These are phyloP conservation scores for Chlamydomonas reinhardtii DNA, from an alignment of 163 green algal genomes.

Conservation along the genomic window DNA sequence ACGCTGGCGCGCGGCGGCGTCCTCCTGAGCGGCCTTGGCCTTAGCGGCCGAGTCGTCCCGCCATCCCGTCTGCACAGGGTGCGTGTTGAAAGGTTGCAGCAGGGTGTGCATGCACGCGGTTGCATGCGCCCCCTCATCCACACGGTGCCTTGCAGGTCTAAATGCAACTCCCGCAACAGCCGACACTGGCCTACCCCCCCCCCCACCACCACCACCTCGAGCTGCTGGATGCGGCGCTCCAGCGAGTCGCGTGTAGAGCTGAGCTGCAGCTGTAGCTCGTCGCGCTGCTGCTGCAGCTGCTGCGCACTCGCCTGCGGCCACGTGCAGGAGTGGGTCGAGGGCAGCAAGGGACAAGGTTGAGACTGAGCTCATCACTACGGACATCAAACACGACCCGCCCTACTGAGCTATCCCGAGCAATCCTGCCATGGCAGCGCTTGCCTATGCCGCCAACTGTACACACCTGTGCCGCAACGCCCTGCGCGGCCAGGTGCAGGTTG, in stretches of 20 bases:
- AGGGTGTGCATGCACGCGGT: no score
- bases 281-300: conserved; percentile 36
- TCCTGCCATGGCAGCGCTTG: no score
- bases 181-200: no score
- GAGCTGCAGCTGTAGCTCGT: conserved; percentile 40
- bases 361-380: no score
- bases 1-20: neutral
- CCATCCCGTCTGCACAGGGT: neutral
- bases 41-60: conserved; percentile 11
- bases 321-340: no score
- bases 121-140: no score
- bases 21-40: conserved; percentile 5
- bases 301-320: conserved; percentile 22
- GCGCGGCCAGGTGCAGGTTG: conserved; percentile 38
- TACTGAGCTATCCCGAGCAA: no score
- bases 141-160: no score
- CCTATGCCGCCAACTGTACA: neutral
- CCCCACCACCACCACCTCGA: conserved; percentile 6
- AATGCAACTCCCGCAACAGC: no score
- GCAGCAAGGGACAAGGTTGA: no score
- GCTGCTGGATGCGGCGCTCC: conserved; percentile 18
- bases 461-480: conserved; percentile 40
- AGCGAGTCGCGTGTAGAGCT: neutral
- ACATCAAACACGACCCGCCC: no score
- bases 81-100: no score